Base-by-base conservation (phyloP, 495 filamentous ascomycete species). In the Talaromyces adpressus region DNA sequence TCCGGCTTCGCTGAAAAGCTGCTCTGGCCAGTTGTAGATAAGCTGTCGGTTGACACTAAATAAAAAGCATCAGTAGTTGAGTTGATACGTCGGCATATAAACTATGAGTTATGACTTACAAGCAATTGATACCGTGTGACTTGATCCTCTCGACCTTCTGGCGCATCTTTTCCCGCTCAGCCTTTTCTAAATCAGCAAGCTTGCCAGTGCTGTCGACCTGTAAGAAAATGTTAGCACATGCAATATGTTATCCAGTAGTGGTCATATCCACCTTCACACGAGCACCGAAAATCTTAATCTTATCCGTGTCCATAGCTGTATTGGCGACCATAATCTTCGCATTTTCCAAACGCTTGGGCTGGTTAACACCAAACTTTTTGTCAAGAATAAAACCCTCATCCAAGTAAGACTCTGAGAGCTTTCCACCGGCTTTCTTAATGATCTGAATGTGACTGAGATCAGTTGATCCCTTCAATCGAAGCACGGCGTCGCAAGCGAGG, bases 1-100 rank as follows among this genome's bases (percentile, higher is more conserved):
- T 59, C 94, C 95, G 9, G 92, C 93, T 73, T 98, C 94, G 25
- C 93, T 90, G 73, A 98, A 98, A 57, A 98, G 89, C 77, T 98
- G 95, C 75, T 98, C 94, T 36, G 94, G 94, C 93, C 94, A 98
- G 84, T 98, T 98, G 84, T 98, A 98, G 78, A 98, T 98, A 53
- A 98, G 84, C 72, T 98, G 94, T 65, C 94, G 84, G 82, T 98
- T 98, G 72, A 98, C 95, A 78, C 60, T 62, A 23, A 3, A 29
- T 47, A 7, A 2, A 23, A 16, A 36, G 1, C 14, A 41, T 41
- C 9, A 41, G 36, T 16, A 41, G n/a, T 16, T 41, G 12, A 14
- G 14, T 12, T 41, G 11, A 41, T 9, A 30, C 36, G 14, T 16
- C 36, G 36, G 36, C 1, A 36, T 14, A 29, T 34, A 62, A 20